phyloP scores from a whole-genome alignment of 2,329 filamentous ascomycete genomes.

The Venturia asperata region DNA sequence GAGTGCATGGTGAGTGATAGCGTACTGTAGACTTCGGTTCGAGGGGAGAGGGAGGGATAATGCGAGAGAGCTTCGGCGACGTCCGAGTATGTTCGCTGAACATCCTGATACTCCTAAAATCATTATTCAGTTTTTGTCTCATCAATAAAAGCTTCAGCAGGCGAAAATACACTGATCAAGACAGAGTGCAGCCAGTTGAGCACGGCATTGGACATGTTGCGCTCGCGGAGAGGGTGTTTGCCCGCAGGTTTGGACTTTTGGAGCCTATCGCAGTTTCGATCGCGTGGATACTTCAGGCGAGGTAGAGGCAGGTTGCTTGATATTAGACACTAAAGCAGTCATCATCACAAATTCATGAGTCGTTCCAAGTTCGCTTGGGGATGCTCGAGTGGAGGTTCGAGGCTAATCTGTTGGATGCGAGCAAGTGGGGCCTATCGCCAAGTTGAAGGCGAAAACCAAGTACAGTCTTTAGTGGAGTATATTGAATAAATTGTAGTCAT shows the following conservation, averaged over 20 bases:
- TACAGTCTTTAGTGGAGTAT: too few species aligned
- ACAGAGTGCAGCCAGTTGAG: conserved; percentile 95
- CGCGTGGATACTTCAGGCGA: background rate
- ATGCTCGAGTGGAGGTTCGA: background rate
- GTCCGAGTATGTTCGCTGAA: conserved; percentile 88
- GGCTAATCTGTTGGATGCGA: background rate
- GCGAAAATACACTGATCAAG: conserved; percentile 46
- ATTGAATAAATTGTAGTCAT: background rate
- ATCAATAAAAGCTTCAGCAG: background rate
- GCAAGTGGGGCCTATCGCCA: background rate
- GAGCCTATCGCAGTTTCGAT: background rate
- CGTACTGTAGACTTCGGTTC: conserved; percentile 93
- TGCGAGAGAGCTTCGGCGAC: conserved; percentile 73
- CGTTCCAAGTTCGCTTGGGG: background rate
- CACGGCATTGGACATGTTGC: conserved; percentile 38
- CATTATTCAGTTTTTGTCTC: background rate
- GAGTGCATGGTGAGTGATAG: conserved; percentile 19
- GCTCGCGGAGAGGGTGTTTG: background rate
- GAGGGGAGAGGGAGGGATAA: conserved; percentile 71
- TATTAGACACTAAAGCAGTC: background rate
- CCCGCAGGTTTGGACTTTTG: background rate
- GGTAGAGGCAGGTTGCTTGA: background rate
- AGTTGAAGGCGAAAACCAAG: background rate
- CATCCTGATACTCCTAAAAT: conserved; percentile 80
- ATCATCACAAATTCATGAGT: conserved; percentile 9